Evolutionary conservation across 768 basidiomycete genomes (phyloP), one percentile per base, ranked within the genome.

Genomic region (Lentinula guzmanii): DNA sequence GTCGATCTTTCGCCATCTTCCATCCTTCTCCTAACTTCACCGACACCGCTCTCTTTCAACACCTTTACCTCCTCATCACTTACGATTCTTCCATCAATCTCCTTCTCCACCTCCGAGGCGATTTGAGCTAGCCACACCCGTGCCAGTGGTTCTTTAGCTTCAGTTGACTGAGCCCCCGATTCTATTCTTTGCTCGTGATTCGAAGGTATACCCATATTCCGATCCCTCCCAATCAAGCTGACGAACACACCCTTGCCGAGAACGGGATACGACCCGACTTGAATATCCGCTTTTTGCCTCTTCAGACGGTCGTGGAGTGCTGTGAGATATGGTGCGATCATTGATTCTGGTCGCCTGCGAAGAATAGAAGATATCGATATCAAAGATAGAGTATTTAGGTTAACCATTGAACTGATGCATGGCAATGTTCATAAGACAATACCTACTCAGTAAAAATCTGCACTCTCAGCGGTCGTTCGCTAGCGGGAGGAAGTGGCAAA

Each of bases 261-360:
- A 33, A 83, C 78, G 33, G 88, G 86, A 72, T 91, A 93, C 35
- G 88, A 90, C 45, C 95, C 90, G 18, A 95, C 82, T 70, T 91
- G 86, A 52, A 98, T 85, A 10, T 87, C 89, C 1, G 55, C 55
- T 43, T 56, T 56, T 52, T 91, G 89, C 2, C 80, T 74, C 68
- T 81, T 84, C 2, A 93, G 82, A 54, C 90, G 86, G 42, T 82
- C 79, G 69, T 91, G 89, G 1, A 98, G 80, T 9, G 81, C 76
- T 1, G 91, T 90, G 28, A 98, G 79, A 73, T 88, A 97, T 0
- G 95, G 95, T 15, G 95, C 82, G 51, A 84, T 84, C 70, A 85
- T 84, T 1, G 91, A 92, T 76, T 98, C 95, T 0, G 91, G 85
- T 65, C 71, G 91, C 77, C 79, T 81, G 64, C 5, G 35, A 51